Percentiles rank a stretch among this genome's conserved stretches.
Evolutionary conservation across 2,329 filamentous ascomycete genomes (phyloP).

Genomic region (Pestalotiopsis sp.): DNA sequence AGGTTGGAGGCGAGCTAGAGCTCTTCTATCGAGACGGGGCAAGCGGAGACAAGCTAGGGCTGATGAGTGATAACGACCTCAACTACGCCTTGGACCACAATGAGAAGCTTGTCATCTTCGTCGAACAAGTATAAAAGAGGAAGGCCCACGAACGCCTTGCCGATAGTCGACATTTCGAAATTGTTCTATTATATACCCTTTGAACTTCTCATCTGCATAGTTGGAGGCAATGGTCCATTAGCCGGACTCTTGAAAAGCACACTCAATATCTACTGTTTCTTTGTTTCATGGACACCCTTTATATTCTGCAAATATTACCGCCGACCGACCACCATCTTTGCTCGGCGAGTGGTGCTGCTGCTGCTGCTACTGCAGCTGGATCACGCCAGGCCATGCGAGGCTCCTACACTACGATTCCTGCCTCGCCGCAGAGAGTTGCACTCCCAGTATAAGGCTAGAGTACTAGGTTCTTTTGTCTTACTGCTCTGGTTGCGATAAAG

Average conservation of each 20-base stretch:
- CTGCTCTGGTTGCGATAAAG: too few relatives aligned
- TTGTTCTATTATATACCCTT: constrained; percentile 15
- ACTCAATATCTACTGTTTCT: background rate
- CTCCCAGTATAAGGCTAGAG: too few relatives aligned
- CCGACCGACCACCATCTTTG: background rate
- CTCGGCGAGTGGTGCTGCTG: background rate
- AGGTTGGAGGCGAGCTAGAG: constrained; percentile 67
- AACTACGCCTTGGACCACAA: constrained; percentile 79
- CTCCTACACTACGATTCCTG: too few relatives aligned
- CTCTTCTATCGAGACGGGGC: constrained; percentile 86
- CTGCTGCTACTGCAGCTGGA: background rate
- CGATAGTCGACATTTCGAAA: background rate
- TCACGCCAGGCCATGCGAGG: too few relatives aligned
- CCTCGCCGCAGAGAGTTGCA: too few relatives aligned
- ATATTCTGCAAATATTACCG: background rate
- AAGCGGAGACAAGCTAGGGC: constrained; percentile 69
- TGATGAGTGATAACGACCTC: constrained; percentile 80
- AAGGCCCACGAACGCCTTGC: background rate
- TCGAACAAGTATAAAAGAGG: constrained; percentile 49
- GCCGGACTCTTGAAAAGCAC: constrained; percentile 1
- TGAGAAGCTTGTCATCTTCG: constrained; percentile 80
- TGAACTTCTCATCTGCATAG: background rate
- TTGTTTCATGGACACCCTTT: background rate
- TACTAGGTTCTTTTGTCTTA: too few relatives aligned
- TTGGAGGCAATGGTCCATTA: constrained; percentile 1